Evolutionary conservation across 2,329 filamentous ascomycete species (phyloP), one percentile per base, ranked within the genome.

Genomic region (Blastomyces parvus): DNA sequence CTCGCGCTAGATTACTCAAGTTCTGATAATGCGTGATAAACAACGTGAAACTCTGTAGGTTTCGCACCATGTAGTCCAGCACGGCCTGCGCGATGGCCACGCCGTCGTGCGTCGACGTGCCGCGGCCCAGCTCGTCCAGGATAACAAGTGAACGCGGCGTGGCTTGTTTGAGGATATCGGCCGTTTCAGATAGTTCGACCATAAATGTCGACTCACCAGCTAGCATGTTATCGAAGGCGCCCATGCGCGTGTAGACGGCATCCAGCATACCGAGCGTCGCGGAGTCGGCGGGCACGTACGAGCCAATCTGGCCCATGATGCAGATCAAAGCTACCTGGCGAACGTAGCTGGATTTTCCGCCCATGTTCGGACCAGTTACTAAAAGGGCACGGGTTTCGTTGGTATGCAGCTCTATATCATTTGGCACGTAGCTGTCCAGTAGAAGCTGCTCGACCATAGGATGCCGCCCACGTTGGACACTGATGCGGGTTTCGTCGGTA

Each of bases 1-100:
- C 86, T 33, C 86, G 83, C 11, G 87, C 88, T 66, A 96, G 82
- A 11, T 86, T 85, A n/a, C 83, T 81, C 0, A 99, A 83, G 67
- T 87, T 88, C 77, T 99, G 94, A 75, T 99, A 99, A 77, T 99
- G 94, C 3, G 94, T 99, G 74, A 99, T 96, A 80, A 99, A 99
- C 52, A 99, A 81, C 6, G 91, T 96, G 57, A 97, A 81, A 66
- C 90, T 90, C 61, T 83, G 82, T 0, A 87, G 83, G 19, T 91
- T 84, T 30, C 86, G 82, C 33, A 95, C 88, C 65, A 97, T 84
- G 71, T 95, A 87, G 64, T 93, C 86, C 6, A 99, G 81, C 5
- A 99, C 94, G 30, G 91, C 89, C 70, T 96, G 88, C 1, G 94
- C 94, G 70, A 99, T 97, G 63, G 94, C 94, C 5, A 96, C 91